These are phyloP conservation scores for Ophiocordyceps robertsii DNA, from an alignment of 2,329 filamentous ascomycete species.

Conservation along the genomic window DNA sequence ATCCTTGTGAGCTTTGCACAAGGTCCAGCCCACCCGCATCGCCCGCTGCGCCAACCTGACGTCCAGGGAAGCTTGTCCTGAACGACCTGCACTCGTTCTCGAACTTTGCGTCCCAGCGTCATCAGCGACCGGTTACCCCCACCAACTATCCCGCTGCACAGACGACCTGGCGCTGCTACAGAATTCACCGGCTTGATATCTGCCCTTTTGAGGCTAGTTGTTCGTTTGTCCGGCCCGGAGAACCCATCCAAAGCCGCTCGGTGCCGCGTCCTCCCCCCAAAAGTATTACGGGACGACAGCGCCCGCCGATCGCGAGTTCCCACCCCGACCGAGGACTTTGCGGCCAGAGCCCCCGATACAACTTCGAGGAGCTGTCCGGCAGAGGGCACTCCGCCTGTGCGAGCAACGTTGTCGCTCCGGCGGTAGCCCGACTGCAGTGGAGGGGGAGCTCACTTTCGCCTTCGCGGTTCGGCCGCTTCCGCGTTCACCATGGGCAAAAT, in stretches of 20 bases:
- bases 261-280: background rate
- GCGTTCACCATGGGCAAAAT: slow-evolving; percentile 54
- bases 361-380: slow-evolving; percentile 15
- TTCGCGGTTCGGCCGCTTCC: slow-evolving; percentile 45
- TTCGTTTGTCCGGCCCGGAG: background rate
- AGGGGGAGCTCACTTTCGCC: slow-evolving; percentile 37
- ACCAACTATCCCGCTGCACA: no score
- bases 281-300: background rate
- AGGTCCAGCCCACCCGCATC: background rate
- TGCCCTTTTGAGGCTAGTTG: no score
- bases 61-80: slow-evolving; percentile 16
- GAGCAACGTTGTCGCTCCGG: slow-evolving; percentile 26
- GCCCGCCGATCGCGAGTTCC: background rate
- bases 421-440: slow-evolving; percentile 33
- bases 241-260: background rate
- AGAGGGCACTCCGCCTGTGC: slow-evolving; percentile 17
- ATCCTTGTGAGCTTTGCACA: background rate
- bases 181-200: no score
- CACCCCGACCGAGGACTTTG: slow-evolving; percentile 1
- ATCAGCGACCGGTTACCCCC: background rate
- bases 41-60: slow-evolving; percentile 2
- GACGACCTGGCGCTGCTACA: no score
- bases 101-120: slow-evolving; percentile 11
- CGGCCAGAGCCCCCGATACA: no score
- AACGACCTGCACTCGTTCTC: slow-evolving; percentile 28